A percentile compares a stretch with the other conserved stretches of the same genome.
phyloP scores from a whole-genome alignment of 495 filamentous ascomycete species.

The Neurospora sp. region DNA sequence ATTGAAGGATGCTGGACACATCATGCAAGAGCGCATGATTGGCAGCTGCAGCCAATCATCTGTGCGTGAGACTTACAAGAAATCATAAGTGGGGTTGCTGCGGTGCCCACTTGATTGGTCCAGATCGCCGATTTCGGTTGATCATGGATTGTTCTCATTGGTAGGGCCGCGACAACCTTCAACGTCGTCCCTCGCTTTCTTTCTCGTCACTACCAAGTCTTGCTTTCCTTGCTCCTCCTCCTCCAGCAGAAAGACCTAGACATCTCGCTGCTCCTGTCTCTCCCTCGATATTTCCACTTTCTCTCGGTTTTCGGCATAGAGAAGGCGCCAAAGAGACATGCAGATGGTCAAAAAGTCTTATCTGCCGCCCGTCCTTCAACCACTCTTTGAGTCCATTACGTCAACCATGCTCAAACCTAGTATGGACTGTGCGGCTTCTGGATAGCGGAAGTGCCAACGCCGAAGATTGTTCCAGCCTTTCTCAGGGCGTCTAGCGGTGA shows the following conservation, averaged over 20 bases:
- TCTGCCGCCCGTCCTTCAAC: background rate
- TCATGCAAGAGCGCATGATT: background rate
- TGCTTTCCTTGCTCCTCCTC: background rate
- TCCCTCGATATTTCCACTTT: background rate
- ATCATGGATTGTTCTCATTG: background rate
- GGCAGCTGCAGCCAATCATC: background rate
- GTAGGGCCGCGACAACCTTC: background rate
- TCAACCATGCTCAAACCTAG: background rate
- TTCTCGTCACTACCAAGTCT: no score
- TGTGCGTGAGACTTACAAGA: background rate
- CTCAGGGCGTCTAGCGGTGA: background rate
- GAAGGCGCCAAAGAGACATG: background rate
- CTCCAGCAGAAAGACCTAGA: background rate
- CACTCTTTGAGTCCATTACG: background rate
- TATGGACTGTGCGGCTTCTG: background rate
- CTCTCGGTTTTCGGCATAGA: background rate
- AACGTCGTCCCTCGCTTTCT: background rate
- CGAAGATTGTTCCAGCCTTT: background rate
- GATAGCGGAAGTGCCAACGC: background rate
- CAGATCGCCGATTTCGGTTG: background rate
- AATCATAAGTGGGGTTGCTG: background rate
- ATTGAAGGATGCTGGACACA: background rate
- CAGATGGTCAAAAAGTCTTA: background rate
- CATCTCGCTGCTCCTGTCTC: background rate
- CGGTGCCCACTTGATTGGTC: background rate